These are phyloP conservation scores for Asterophora parasitica DNA, from an alignment of 768 basidiomycete species.

Conservation along the genomic window DNA sequence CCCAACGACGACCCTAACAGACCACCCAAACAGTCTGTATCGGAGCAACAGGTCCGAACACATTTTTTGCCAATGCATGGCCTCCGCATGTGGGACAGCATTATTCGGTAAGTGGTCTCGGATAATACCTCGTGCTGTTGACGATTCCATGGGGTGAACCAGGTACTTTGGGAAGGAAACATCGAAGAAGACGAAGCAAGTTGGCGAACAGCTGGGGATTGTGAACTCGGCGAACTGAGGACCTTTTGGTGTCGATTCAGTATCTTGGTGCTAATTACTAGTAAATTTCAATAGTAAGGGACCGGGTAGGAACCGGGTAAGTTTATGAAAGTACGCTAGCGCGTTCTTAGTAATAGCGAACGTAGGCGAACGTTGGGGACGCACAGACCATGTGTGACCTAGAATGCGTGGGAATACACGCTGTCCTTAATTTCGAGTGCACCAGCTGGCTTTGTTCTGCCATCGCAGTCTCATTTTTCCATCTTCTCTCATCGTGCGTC, in stretches of 20 bases:
- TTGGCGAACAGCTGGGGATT: constrained; percentile 18
- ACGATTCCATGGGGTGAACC: constrained; percentile 15
- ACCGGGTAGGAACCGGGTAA: too few species aligned
- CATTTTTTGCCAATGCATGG: constrained; percentile 47
- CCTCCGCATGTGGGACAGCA: constrained; percentile 48
- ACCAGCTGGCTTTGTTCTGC: constrained; percentile 40
- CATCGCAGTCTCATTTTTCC: constrained; percentile 31
- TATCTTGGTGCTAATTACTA: too few species aligned
- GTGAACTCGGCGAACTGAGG: constrained; percentile 22
- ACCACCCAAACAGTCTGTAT: constrained; percentile 49
- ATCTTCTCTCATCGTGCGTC: constrained; percentile 24
- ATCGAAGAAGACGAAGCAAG: constrained; percentile 25
- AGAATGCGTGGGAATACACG: constrained; percentile 37
- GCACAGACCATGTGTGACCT: constrained; percentile 42
- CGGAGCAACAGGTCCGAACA: constrained; percentile 46
- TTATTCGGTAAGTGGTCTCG: constrained; percentile 37
- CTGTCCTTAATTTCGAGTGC: constrained; percentile 34
- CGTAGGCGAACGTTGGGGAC: constrained; percentile 14
- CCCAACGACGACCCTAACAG: constrained; percentile 43
- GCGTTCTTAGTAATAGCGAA: neutral
- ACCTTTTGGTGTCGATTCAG: constrained; percentile 3
- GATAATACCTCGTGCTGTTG: constrained; percentile 5
- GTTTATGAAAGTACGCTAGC: neutral
- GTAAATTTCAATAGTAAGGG: too few species aligned
- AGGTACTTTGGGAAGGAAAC: constrained; percentile 46